Evolutionary conservation across 2,329 filamentous ascomycete species (phyloP).

Genomic region (Cladosporium austrohemisphaericum): DNA sequence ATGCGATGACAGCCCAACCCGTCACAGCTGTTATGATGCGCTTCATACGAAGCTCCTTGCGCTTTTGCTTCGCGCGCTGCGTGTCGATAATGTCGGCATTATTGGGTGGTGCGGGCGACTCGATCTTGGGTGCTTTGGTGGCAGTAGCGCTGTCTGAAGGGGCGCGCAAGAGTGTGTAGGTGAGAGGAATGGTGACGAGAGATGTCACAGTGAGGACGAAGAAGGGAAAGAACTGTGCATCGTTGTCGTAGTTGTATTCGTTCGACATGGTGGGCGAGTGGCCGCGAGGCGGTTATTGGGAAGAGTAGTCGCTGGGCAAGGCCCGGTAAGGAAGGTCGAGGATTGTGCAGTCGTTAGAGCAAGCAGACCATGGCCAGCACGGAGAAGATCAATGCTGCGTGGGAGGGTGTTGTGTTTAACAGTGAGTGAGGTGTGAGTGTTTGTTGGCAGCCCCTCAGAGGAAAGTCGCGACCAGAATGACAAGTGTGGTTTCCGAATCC

Average conservation of each 20-base stretch:
- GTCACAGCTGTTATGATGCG: slow-evolving; percentile 69
- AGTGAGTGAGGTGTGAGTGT: too few species aligned
- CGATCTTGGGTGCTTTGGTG: slow-evolving; percentile 76
- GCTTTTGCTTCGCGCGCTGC: slow-evolving; percentile 80
- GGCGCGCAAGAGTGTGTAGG: slow-evolving; percentile 76
- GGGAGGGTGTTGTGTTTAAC: too few species aligned
- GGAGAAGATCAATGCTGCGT: neutral
- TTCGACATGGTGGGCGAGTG: slow-evolving; percentile 65
- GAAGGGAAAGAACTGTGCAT: slow-evolving; percentile 98
- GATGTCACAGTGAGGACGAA: slow-evolving; percentile 89
- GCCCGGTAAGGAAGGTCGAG: neutral
- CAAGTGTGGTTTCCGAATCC: slow-evolving; percentile 1
- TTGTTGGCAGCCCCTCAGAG: too few species aligned
- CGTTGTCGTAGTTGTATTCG: slow-evolving; percentile 97
- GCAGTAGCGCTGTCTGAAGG: slow-evolving; percentile 71
- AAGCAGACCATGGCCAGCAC: slow-evolving; percentile 13
- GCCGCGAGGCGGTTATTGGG: neutral
- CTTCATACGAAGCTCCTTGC: slow-evolving; percentile 85
- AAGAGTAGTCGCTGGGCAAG: slow-evolving; percentile 1
- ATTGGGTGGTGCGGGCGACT: slow-evolving; percentile 73
- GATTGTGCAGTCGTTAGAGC: slow-evolving; percentile 3
- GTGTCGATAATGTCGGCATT: slow-evolving; percentile 79
- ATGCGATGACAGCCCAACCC: slow-evolving; percentile 80
- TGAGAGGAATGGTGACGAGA: slow-evolving; percentile 84
- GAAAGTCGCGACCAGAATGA: too few species aligned